Conservation (phyloP, 2,329 filamentous ascomycete genomes). For the Claviceps digitariae region DNA sequence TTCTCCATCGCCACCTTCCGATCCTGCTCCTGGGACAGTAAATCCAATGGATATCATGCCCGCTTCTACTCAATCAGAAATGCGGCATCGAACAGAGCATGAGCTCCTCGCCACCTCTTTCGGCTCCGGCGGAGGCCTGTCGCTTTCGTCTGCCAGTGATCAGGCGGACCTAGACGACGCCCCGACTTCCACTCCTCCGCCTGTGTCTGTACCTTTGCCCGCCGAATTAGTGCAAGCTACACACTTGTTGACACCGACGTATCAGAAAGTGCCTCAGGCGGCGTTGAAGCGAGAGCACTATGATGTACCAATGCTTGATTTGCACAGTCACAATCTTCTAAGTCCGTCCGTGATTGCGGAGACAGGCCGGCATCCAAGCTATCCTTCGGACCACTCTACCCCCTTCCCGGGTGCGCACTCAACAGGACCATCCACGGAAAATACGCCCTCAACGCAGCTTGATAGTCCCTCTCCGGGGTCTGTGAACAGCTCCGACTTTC, state of each 20-base stretch:
- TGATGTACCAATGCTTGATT: constrained; percentile 13
- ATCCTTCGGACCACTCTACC: constrained; percentile 29
- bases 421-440: constrained; percentile 27
- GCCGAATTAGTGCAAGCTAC: constrained; percentile 12
- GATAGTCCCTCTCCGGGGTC: constrained; percentile 29
- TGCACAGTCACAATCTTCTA: constrained; percentile 13
- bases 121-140: constrained; percentile 11
- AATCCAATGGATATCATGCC: constrained; percentile 43
- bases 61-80: constrained; percentile 23
- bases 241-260: constrained; percentile 15
- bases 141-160: constrained; percentile 2
- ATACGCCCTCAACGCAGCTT: constrained; percentile 33
- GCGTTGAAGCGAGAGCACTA: constrained; percentile 10
- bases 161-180: constrained; percentile 1
- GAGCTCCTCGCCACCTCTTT: constrained; percentile 18
- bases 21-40: constrained; percentile 32
- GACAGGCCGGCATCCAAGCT: constrained; percentile 17
- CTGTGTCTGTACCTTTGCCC: constrained; percentile 9
- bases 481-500: constrained; percentile 21
- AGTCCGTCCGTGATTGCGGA: constrained; percentile 12
- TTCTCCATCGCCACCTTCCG: constrained; percentile 17
- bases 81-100: constrained; percentile 24
- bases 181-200: constrained; percentile 6
- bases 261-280: constrained; percentile 1
- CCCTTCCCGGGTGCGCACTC: constrained; percentile 25